Evolutionary conservation across 352 stramenopile species (phyloP), one percentile per base, ranked within the genome.

Genomic region (Phytophthora parvispora): DNA sequence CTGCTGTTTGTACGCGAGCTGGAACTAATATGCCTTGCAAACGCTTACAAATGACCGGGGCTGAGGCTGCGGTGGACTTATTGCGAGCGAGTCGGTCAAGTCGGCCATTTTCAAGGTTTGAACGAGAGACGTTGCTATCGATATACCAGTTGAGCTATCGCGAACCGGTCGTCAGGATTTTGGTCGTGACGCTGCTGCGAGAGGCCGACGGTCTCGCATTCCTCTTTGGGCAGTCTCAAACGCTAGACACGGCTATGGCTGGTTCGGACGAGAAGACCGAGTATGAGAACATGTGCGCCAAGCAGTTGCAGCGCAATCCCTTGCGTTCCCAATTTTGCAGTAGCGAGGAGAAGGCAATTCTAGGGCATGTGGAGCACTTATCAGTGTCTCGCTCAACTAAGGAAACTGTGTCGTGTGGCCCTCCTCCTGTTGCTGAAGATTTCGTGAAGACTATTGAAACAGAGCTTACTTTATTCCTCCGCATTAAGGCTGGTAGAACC

Each of bases 21-120:
- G 72, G 72, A 1, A 67, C 51, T 4, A 67, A 54, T 36, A 43
- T 87, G 9, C 74, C 80, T 15, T 78, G 66, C 18, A 69, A 51
- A 13, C 50, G 72, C 4, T 32, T 87, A 12, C 50, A 66, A 9
- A 87, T 92, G 84, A 88, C 81, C 9, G 78, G 75, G 16, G 49
- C 69, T 0, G 84, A 92, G 38, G 74, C 77, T 10, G 76, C 80
- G 7, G 20, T 90, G 12, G 64, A 83, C 48, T 45, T 81, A 27
- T 49, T 91, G 18, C 73, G 70, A 63, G 65, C 73, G 3, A 91
- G 80, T 50, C 65, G 61, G 16, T 76, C 72, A 0, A 77, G 66
- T 48, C 64, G 74, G 9, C 76, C 74, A 6, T 86, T 78, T 42
- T 76, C 74, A 1, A 6, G 16, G 2, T 36, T 31, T 15, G 79